phyloP scores from a whole-genome alignment of 768 basidiomycete genomes.

The Tulasnella calospora region DNA sequence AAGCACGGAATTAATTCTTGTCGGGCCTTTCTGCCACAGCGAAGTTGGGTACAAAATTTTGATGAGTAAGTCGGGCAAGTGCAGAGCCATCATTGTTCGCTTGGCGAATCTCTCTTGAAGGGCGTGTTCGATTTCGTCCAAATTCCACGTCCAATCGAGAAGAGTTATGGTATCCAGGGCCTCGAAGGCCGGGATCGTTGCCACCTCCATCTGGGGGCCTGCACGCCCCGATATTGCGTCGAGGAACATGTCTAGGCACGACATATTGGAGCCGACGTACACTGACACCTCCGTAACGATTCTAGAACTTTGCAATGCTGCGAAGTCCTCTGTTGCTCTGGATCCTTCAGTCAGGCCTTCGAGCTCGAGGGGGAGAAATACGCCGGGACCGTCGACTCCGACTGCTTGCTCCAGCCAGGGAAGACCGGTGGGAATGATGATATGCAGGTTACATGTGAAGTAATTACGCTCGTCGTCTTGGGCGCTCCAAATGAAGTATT shows the following conservation, averaged over 20 bases:
- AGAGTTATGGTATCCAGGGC: neutral
- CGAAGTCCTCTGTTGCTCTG: too few species aligned
- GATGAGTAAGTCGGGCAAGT: neutral
- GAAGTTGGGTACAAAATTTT: neutral
- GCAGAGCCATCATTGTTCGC: neutral
- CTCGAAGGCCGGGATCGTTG: neutral
- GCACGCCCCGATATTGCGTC: too few species aligned
- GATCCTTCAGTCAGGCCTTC: too few species aligned
- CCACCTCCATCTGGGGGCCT: too few species aligned
- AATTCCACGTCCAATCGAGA: neutral
- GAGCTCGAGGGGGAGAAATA: neutral
- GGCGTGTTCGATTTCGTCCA: neutral
- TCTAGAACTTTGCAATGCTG: too few species aligned
- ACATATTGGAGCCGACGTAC: too few species aligned
- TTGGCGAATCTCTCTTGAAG: neutral
- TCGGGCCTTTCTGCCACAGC: neutral
- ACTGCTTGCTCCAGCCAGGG: neutral
- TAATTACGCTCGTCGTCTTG: neutral
- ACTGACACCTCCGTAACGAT: too few species aligned
- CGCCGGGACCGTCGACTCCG: neutral
- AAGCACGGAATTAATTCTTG: too few species aligned
- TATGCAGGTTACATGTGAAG: neutral
- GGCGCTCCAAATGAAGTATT: neutral
- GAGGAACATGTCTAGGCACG: too few species aligned
- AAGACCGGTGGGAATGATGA: neutral